Conservation (phyloP, 2,329 filamentous ascomycete species). For the Fonsecaea pedrosoi region DNA sequence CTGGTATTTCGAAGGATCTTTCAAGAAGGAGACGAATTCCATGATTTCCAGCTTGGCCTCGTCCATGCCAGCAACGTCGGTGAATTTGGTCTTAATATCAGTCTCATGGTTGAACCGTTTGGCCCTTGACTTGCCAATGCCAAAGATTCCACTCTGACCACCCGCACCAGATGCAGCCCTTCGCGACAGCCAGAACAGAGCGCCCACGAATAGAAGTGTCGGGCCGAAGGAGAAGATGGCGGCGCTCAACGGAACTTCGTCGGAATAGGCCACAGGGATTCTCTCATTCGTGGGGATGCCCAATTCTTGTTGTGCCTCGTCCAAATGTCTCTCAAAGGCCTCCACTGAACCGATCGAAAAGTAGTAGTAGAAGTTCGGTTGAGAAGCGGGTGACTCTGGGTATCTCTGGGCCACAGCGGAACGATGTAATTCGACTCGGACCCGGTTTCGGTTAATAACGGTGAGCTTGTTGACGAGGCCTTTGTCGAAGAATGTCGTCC, state of each 20-base stretch:
- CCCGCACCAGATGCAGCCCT: constrained; percentile 73
- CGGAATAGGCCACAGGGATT: constrained; percentile 87
- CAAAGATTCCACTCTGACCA: constrained; percentile 80
- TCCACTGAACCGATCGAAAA: constrained; percentile 96
- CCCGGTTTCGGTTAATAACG: constrained; percentile 76
- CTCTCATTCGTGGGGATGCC: constrained; percentile 85
- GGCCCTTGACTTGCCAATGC: constrained; percentile 92
- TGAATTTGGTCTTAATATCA: constrained; percentile 94
- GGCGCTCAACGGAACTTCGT: constrained; percentile 74
- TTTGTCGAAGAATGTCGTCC: constrained; percentile 92
- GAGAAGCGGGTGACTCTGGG: constrained; percentile 73
- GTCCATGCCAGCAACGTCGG: constrained; percentile 96
- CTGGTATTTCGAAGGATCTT: constrained; percentile 90
- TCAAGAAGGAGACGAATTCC: constrained; percentile 98
- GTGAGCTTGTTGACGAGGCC: constrained; percentile 92
- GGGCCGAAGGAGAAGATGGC: constrained; percentile 83
- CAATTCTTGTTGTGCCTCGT: constrained; percentile 85
- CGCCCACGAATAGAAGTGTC: constrained; percentile 82
- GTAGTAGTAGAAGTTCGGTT: constrained; percentile 79
- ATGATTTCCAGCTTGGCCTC: constrained; percentile 98
- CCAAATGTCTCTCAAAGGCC: constrained; percentile 85
- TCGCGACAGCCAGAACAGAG: constrained; percentile 78
- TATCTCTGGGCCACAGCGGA: constrained; percentile 75
- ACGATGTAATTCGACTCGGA: constrained; percentile 80
- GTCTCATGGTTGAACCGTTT: constrained; percentile 98